Evolutionary conservation across 768 basidiomycete genomes (phyloP).

Genomic region (Rubroboletus pulcherrimus): DNA sequence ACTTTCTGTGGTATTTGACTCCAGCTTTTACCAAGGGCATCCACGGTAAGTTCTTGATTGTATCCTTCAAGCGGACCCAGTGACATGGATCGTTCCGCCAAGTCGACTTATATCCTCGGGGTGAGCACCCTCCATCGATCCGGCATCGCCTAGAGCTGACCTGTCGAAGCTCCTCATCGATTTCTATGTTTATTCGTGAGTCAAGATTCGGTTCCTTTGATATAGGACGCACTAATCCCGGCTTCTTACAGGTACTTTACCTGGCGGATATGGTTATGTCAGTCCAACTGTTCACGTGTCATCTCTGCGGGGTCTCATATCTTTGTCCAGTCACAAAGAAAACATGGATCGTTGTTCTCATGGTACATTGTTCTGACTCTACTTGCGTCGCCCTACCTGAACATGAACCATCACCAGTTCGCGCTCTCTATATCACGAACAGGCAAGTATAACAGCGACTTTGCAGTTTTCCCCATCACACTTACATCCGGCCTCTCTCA

Average conservation of each 20-base stretch:
- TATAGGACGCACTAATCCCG: neutral
- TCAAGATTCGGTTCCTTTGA: neutral
- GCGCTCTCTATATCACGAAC: slow-evolving; percentile 21
- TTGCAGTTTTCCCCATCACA: neutral
- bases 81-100: neutral
- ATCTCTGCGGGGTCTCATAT: neutral
- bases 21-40: slow-evolving; percentile 8
- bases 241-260: slow-evolving; percentile 23
- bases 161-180: slow-evolving; percentile 21
- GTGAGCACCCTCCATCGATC: slow-evolving; percentile 9
- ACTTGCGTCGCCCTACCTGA: neutral
- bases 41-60: slow-evolving; percentile 12
- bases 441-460: slow-evolving; percentile 1
- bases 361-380: slow-evolving; percentile 8
- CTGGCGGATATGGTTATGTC: slow-evolving; percentile 29
- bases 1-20: neutral
- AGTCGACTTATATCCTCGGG: slow-evolving; percentile 23
- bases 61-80: neutral
- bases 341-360: slow-evolving; percentile 14
- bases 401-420: slow-evolving; percentile 1
- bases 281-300: neutral
- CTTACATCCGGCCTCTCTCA: neutral
- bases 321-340: slow-evolving; percentile 14
- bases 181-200: slow-evolving; percentile 27
- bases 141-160: neutral